Conservation (phyloP, 345 rosid species). For the Salix exigua region DNA sequence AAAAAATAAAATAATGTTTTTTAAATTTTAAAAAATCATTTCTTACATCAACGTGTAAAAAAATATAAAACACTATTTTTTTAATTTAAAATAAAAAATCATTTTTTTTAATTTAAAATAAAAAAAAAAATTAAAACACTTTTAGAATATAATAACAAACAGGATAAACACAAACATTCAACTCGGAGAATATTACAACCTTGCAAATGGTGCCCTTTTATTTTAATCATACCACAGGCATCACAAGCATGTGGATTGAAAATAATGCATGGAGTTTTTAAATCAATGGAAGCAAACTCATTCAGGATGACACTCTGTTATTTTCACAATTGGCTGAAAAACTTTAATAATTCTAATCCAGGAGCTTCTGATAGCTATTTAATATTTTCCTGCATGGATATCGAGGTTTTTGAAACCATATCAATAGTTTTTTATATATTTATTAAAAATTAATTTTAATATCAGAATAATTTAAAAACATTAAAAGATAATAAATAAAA, state of each 20-base stretch:
- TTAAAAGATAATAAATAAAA: no score
- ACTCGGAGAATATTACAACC: neutral
- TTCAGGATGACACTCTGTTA: neutral
- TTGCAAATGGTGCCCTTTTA: neutral
- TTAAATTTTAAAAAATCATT: no score
- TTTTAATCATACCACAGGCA: neutral
- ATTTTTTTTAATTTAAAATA: no score
- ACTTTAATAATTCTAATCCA: neutral
- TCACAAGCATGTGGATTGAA: neutral
- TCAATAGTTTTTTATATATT: no score
- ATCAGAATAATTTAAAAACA: no score
- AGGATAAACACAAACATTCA: no score
- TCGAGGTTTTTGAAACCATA: no score
- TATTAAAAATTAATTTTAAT: no score
- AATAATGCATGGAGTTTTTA: neutral
- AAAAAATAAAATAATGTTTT: no score
- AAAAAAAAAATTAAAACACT: no score
- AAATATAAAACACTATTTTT: fast-evolving
- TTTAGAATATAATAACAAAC: no score
- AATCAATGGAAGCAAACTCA: neutral
- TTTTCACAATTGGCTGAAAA: neutral
- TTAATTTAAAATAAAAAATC: no score
- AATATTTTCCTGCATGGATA: neutral
- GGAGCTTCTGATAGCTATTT: neutral
- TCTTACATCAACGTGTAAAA: fast-evolving